These are phyloP conservation scores for Mrakia frigida DNA, from an alignment of 768 basidiomycete species.

Conservation along the genomic window DNA sequence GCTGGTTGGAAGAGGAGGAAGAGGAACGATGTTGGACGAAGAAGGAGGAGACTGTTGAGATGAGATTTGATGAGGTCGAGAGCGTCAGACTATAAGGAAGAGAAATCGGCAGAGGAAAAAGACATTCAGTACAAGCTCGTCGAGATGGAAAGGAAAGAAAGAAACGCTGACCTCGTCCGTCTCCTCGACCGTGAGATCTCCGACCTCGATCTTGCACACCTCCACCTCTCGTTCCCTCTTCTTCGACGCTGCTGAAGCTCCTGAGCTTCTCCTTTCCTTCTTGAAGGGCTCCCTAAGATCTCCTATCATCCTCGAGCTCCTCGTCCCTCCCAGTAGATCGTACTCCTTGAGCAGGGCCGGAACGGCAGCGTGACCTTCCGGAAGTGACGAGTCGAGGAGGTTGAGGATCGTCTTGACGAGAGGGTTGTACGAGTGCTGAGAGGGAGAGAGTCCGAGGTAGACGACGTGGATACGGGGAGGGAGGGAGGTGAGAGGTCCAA, in stretches of 20 bases:
- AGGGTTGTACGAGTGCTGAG: not conserved
- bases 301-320: constrained; percentile 4
- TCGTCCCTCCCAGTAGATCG: constrained; percentile 8
- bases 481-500: not conserved
- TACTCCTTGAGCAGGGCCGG: constrained; percentile 10
- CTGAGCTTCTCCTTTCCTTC: constrained; percentile 2
- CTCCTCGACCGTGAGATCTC: constrained; percentile 7
- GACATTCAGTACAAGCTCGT: not conserved
- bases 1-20: constrained; percentile 6
- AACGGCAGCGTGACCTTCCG: not conserved
- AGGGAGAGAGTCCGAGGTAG: not conserved
- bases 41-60: not conserved
- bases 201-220: constrained; percentile 1
- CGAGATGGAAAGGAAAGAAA: not conserved
- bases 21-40: constrained; percentile 1
- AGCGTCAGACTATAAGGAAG: not conserved
- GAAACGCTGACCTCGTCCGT: not conserved
- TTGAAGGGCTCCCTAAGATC: constrained; percentile 3
- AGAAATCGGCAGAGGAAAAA: not conserved
- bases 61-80: not conserved
- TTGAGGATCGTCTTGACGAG: not conserved
- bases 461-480: constrained; percentile 13
- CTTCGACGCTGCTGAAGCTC: not conserved
- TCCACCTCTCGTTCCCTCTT: not conserved
- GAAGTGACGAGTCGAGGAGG: not conserved